Evolutionary conservation across 768 basidiomycete genomes (phyloP).

Genomic region (Lactarius sanguifluus): DNA sequence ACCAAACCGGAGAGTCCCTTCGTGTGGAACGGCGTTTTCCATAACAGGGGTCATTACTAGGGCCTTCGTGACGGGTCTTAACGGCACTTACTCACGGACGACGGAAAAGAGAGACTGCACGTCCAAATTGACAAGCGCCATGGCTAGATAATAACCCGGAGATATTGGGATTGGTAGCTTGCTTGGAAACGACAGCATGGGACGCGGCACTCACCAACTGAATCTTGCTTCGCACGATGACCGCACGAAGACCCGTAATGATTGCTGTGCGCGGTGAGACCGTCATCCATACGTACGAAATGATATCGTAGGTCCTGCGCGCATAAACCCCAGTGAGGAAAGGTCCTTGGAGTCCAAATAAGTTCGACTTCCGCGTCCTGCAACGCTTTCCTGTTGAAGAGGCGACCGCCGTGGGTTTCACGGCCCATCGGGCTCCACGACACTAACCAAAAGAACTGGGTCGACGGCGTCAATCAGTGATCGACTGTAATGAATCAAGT

Average conservation of each 20-base stretch:
- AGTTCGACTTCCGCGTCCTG: background rate
- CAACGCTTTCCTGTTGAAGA: background rate
- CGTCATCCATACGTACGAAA: background rate
- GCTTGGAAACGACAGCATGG: background rate
- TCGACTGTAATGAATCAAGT: background rate
- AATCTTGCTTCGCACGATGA: background rate
- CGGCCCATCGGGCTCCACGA: background rate
- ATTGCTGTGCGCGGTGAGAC: background rate
- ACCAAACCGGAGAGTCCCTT: background rate
- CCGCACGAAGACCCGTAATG: background rate
- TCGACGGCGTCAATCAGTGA: background rate
- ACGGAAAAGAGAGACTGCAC: background rate
- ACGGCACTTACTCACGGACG: background rate
- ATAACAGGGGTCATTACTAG: background rate
- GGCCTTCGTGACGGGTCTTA: background rate
- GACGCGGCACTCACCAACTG: background rate
- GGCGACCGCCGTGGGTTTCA: background rate
- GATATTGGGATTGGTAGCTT: background rate
- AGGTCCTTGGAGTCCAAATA: slow-evolving; percentile 1
- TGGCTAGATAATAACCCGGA: background rate
- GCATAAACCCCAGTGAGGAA: background rate
- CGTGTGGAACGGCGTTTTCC: background rate
- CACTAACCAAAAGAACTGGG: background rate
- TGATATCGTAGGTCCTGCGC: background rate
- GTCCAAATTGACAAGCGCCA: background rate